Evolutionary conservation across 805 yeast genomes (phyloP), one percentile per base, ranked within the genome.

Genomic region (Yarrowia deformans): DNA sequence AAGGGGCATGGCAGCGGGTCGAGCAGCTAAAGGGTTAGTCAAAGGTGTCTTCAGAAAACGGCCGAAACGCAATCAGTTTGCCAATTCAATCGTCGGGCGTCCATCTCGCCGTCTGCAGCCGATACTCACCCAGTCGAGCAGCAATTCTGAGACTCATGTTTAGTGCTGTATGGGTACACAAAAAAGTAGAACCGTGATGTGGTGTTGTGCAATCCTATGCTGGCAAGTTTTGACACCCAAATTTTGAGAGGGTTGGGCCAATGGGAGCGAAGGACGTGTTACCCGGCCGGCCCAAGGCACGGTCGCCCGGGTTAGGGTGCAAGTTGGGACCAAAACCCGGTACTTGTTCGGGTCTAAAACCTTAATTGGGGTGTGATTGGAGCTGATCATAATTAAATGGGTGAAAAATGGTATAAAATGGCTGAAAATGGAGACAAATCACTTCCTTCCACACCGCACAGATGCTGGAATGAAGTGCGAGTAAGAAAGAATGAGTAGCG

Each of bases 91-190:
- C 39, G 39, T 40, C 35, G 29, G 45, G 37, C 48, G 29, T n/a
- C 46, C 55, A 4, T 14, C 46, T 13, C 37, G 40, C 43, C 54
- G 2, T 13, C 37, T 29, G 9, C 39, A 8, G 1, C 37, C 56
- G 37, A 48, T 63, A 63, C 68, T 63, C 56, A 63, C 68, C 68
- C 68, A 63, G 48, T 63, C 68, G 68, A 63, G 68, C 68, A 63
- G 68, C 68, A 63, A 63, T 63, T 63, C 68, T 48, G 56, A 63
- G 68, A 63, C 68, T 63, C 68, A 63, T 63, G 55, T 49, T 63
- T 63, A 49, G 66, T 60, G 66, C 66, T 60, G 66, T 60, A 60
- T 60, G 66, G 66, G 52, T 60, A 60, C 66, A 60, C 66, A 60
- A 45, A 60, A 60, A 60, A 60, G 66, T 60, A 43, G 66, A 60